phyloP scores from a whole-genome alignment of 1,284 basidiomycete species.

The Fomitopsis schrenkii region DNA sequence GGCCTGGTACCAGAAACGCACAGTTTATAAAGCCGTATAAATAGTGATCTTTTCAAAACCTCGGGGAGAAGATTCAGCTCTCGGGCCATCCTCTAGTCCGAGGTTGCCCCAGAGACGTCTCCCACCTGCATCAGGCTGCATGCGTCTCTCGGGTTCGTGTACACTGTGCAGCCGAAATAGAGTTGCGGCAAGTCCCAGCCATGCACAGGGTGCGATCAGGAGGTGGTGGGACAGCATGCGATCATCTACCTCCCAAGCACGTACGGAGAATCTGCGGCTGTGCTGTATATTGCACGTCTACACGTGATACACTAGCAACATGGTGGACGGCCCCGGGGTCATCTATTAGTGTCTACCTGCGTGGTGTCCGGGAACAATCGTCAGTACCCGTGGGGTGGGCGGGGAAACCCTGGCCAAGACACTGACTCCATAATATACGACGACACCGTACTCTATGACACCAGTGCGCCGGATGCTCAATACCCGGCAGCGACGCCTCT shows the following conservation, averaged over 20 bases:
- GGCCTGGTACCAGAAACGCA: neutral
- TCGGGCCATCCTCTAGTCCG: neutral
- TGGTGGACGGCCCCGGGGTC: neutral
- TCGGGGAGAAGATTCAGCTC: neutral
- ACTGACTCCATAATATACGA: neutral
- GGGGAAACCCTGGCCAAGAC: neutral
- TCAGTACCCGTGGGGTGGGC: neutral
- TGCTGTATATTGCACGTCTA: neutral
- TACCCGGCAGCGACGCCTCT: slow-evolving; percentile 81
- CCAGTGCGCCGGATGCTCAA: slow-evolving; percentile 23
- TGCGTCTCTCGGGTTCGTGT: neutral
- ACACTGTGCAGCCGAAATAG: neutral
- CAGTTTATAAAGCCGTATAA: neutral
- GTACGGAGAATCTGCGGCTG: slow-evolving; percentile 3
- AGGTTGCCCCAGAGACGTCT: neutral
- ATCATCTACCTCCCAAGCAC: neutral
- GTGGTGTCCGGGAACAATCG: no score
- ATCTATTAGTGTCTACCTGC: no score
- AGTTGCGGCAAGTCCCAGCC: neutral
- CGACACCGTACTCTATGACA: neutral
- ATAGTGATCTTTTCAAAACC: neutral
- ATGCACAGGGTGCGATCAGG: neutral
- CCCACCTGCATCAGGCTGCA: neutral
- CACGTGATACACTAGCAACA: slow-evolving; percentile 2
- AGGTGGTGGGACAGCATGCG: neutral